These are phyloP conservation scores for Dryas drummondii DNA, from an alignment of 306 rosid genomes.

Conservation along the genomic window DNA sequence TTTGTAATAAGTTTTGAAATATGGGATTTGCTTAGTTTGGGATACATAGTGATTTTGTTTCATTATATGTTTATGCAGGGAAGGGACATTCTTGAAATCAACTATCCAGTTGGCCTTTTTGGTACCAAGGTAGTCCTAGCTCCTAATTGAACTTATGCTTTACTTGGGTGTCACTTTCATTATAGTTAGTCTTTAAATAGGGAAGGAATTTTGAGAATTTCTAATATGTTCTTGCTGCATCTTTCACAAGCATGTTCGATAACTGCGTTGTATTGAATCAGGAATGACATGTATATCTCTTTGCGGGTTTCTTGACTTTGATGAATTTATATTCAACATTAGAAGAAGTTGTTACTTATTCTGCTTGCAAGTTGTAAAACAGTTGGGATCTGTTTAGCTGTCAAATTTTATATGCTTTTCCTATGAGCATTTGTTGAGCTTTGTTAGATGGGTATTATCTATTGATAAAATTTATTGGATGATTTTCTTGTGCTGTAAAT, in stretches of 20 bases:
- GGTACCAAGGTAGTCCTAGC: constrained; percentile 40
- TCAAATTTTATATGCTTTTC: too few species aligned
- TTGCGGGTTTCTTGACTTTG: too few species aligned
- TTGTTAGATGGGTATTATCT: too few species aligned
- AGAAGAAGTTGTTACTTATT: too few species aligned
- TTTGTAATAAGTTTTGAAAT: not conserved
- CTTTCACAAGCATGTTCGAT: not conserved
- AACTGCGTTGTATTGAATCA: not conserved
- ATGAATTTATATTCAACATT: too few species aligned
- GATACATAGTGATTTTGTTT: not conserved
- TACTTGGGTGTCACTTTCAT: not conserved
- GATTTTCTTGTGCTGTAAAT: too few species aligned
- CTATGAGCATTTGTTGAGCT: too few species aligned
- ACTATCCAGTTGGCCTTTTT: constrained; percentile 44
- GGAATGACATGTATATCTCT: too few species aligned
- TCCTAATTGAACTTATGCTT: not conserved
- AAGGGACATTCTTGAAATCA: constrained; percentile 40
- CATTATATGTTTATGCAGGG: constrained; percentile 34
- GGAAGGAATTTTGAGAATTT: not conserved
- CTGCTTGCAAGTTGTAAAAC: too few species aligned
- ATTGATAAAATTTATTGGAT: too few species aligned
- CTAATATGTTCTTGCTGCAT: not conserved
- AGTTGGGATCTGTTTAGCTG: too few species aligned
- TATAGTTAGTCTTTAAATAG: not conserved
- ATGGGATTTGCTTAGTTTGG: not conserved